Base-by-base conservation (phyloP, 2,329 filamentous ascomycete genomes). In the Neocatenulostroma microsporum region DNA sequence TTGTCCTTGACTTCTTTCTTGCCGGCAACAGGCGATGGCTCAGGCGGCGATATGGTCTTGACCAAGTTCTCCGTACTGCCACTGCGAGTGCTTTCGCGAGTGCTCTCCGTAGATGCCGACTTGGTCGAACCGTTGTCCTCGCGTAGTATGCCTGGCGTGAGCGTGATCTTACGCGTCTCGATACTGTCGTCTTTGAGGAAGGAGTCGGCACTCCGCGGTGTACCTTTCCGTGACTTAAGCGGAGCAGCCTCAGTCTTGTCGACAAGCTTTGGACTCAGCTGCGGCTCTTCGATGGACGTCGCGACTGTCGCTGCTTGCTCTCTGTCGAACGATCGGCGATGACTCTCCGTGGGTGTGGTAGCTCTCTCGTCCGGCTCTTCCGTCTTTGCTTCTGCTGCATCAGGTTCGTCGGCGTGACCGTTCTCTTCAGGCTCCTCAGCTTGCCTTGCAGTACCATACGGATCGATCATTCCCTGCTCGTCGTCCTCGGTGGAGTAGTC, bases 161-260 rank as follows among this genome's bases (percentile, higher is more conserved):
- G 74, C 0, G 88, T 94, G 49, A 98, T 96, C 67, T 96, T 96
- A 62, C 93, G 87, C 3, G 91, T 95, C 62, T 96, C 91, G 24
- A 86, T 82, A 21, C 78, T 86, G 55, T 98, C 89, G 55, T 96
- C 91, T 61, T 87, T 94, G 70, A 95, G 95, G 69, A 96, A 95
- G 1, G 89, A 94, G 62, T 96, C 89, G 4, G 86, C 89, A 57
- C 93, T 93, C 46, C 89, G 77, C 29, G 94, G 74, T 15, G 84
- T 89, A 27, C 87, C 87, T 50, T 94, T 93, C 46, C 82, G 78
- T 23, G 85, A 87, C 56, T 81, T 76, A 56, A 61, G 53, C 18
- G 58, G 57, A 32, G 57, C 58, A 34, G 57, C 58, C 49, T 61
- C 58, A 38, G 46, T 55, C 41, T 52, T 54, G 44, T 58, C 55